A percentile compares a stretch with the other conserved stretches of the same genome.
Evolutionary conservation across 306 rosid species (phyloP).

Genomic region (Quercus variabilis): DNA sequence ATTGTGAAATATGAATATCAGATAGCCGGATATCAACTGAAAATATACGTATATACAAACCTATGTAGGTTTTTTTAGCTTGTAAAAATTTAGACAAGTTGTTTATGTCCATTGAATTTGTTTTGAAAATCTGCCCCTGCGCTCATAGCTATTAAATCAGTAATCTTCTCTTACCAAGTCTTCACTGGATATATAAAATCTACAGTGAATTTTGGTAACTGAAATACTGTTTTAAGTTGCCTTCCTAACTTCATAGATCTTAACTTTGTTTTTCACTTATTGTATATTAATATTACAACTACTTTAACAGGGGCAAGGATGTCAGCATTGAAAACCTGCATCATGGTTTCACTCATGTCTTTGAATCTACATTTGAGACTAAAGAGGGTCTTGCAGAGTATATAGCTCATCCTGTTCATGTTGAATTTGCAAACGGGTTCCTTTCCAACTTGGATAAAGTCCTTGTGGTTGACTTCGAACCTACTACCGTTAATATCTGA

Average conservation of each 20-base stretch:
- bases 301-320: conserved; percentile 64
- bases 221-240: neutral
- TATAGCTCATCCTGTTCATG: conserved; percentile 65
- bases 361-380: conserved; percentile 85
- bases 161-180: neutral
- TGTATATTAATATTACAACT: neutral
- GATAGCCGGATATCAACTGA: neutral
- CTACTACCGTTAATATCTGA: conserved; percentile 37
- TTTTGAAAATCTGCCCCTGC: neutral
- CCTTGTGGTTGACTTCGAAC: conserved; percentile 61
- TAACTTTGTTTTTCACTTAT: neutral
- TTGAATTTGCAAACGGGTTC: conserved; percentile 55
- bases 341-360: conserved; percentile 84
- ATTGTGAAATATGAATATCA: neutral
- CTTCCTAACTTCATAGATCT: neutral
- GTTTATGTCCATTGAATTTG: neutral
- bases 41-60: neutral
- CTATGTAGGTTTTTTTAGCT: neutral
- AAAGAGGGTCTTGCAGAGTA: conserved; percentile 73
- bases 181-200: neutral
- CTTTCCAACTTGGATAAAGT: conserved; percentile 59
- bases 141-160: neutral
- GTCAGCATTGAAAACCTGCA: conserved; percentile 72
- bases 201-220: neutral
- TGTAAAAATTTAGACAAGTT: neutral